phyloP scores from a whole-genome alignment of 2,329 filamentous ascomycete genomes.

The Penicillium italicum region DNA sequence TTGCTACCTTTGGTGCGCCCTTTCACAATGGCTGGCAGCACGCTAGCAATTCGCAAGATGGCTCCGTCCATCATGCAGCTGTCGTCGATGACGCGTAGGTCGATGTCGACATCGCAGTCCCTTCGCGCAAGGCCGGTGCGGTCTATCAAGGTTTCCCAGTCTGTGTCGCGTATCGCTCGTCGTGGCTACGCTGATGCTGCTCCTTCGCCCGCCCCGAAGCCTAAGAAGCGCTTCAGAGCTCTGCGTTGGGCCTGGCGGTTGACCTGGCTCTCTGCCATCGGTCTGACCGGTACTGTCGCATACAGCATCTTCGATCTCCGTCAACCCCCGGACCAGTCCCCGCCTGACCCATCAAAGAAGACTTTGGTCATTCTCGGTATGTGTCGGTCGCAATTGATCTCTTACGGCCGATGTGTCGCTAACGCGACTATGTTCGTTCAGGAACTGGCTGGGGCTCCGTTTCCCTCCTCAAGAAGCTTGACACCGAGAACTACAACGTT shows the following conservation, averaged over 20 bases:
- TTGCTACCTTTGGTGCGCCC: slow-evolving; percentile 22
- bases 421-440: slow-evolving; percentile 41
- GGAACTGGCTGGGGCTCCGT: slow-evolving; percentile 96
- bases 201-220: slow-evolving; percentile 35
- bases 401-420: slow-evolving; percentile 8
- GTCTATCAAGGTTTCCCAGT: slow-evolving; percentile 20
- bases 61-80: slow-evolving; percentile 32
- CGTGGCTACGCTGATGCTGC: slow-evolving; percentile 52
- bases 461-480: slow-evolving; percentile 95
- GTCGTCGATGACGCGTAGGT: slow-evolving; percentile 37
- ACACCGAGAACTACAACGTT: slow-evolving; percentile 99
- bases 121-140: slow-evolving; percentile 30
- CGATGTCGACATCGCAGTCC: slow-evolving; percentile 29
- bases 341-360: slow-evolving; percentile 87
- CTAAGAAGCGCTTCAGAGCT: slow-evolving; percentile 62
- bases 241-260: slow-evolving; percentile 81
- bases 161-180: slow-evolving; percentile 40
- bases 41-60: slow-evolving; percentile 35
- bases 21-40: slow-evolving; percentile 35
- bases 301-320: slow-evolving; percentile 81
- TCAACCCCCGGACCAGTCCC: slow-evolving; percentile 73
- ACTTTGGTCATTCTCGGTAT: slow-evolving; percentile 91
- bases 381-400: slow-evolving; percentile 20
- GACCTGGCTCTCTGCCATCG: slow-evolving; percentile 71
- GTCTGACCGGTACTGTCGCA: slow-evolving; percentile 65